Base-by-base conservation (phyloP, 306 rosid species). In the Luffa aegyptiaca region DNA sequence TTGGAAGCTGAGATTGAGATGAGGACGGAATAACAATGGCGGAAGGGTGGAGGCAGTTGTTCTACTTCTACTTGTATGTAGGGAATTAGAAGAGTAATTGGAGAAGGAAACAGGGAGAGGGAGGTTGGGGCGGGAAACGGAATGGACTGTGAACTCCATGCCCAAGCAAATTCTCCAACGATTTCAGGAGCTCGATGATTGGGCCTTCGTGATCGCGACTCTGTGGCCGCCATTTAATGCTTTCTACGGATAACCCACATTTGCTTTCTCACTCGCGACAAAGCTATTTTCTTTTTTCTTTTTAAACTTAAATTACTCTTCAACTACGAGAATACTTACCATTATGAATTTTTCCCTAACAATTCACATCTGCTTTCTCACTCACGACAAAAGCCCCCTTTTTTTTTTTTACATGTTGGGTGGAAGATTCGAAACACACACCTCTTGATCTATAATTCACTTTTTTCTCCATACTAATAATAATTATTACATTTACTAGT, bases 181-280 rank as follows among this genome's bases (percentile, higher is more conserved):
- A 10, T 4, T 59, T 26, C 65, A 59, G 37, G 17, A 59, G 26
- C 37, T 21, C 13, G 4, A 36, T 10, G 10, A 8, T 58, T 58
- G 0, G 20, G 58, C 4, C 9, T 62, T 16, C 5, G 33, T 62
- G 17, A 49, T 16, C 6, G 56, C 1, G 65, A 21, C 3, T 5
- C 2, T 80, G 86, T 89, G 97, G 93, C 83, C 66, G 3, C 11
- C 89, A 86, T 86, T 89, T 83, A 90, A 84, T 79, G 93, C 86
- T 36, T 53, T 61, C 52, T 17, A 62, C 80, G 84, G 68, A 62
- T 62, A 62, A 61, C 16, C 14, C 41, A 53, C 35, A 21, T 20
- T 57, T 11, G 16, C 52, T 48, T 10, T 48, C 0, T 39, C 42
- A 39, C 42, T 4, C 5, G 5, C 42, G 42, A 39, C 42, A 26